phyloP scores from a whole-genome alignment of 345 rosid species.

The Pistacia atlantica region DNA sequence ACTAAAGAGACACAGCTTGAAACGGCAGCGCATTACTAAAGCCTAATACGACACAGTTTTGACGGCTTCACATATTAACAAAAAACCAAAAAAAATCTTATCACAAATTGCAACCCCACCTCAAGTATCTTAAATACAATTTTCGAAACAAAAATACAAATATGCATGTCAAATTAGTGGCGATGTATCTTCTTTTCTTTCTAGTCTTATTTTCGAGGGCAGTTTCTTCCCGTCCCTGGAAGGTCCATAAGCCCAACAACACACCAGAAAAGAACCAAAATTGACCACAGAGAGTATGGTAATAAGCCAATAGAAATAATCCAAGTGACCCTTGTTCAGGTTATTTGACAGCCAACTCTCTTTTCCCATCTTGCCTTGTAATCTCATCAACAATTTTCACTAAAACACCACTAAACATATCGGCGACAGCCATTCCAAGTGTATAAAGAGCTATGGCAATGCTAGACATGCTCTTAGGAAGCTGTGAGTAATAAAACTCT shows the following conservation, averaged over 20 bases:
- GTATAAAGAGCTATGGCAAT: constrained; percentile 16
- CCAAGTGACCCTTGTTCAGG: constrained; percentile 26
- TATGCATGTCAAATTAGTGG: not conserved
- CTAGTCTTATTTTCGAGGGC: not conserved
- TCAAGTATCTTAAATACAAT: not conserved
- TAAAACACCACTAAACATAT: constrained; percentile 12
- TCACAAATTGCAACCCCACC: not conserved
- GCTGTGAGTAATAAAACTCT: constrained; percentile 30
- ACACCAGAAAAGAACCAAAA: constrained; percentile 19
- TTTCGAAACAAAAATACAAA: not conserved
- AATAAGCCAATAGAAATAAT: constrained; percentile 28
- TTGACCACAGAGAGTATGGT: not conserved
- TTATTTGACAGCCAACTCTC: constrained; percentile 30
- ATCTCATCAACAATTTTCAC: constrained; percentile 13
- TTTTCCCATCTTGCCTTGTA: constrained; percentile 11
- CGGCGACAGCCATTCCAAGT: constrained; percentile 18
- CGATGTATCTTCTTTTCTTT: not conserved
- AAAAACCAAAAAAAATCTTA: no score
- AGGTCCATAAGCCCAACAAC: constrained; percentile 25
- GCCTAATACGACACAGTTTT: no score
- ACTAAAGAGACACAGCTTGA: no score
- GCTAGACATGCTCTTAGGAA: constrained; percentile 33
- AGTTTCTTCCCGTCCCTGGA: not conserved
- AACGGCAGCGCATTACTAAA: no score
- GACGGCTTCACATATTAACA: no score